Evolutionary conservation across 257 asterid species (phyloP).

Genomic region (Jaltomata sinuosa): DNA sequence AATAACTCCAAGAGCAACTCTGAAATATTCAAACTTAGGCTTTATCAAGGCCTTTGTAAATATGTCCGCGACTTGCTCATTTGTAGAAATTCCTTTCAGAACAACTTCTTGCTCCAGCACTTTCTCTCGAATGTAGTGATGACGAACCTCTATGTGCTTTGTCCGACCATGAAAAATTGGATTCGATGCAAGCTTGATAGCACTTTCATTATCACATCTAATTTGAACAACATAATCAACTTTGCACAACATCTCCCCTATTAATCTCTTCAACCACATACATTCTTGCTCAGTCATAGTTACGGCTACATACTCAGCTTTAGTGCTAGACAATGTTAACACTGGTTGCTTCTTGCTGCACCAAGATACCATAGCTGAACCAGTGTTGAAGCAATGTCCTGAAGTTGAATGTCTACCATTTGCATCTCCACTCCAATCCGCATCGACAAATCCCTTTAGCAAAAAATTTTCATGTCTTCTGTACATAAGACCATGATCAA

Average conservation of each 20-base stretch:
- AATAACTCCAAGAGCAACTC: not conserved
- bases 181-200: not conserved
- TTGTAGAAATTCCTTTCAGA: not conserved
- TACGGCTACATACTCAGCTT: too few species aligned
- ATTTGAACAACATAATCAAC: not conserved
- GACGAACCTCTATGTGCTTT: conserved; percentile 1
- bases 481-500: conserved; percentile 3
- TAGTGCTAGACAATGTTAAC: too few species aligned
- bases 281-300: too few species aligned
- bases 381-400: too few species aligned
- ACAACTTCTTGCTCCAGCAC: not conserved
- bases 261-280: too few species aligned
- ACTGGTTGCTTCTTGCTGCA: too few species aligned
- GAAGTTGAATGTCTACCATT: not conserved
- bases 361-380: too few species aligned
- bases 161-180: not conserved
- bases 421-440: not conserved
- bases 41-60: not conserved
- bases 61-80: not conserved
- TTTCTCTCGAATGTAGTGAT: too few species aligned
- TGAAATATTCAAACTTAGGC: not conserved
- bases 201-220: conserved; percentile 3
- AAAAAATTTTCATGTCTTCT: not conserved
- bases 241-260: not conserved
- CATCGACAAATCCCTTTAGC: not conserved